Base-by-base conservation (phyloP, 2,329 filamentous ascomycete genomes). In the Neopestalotiopsis sp. region DNA sequence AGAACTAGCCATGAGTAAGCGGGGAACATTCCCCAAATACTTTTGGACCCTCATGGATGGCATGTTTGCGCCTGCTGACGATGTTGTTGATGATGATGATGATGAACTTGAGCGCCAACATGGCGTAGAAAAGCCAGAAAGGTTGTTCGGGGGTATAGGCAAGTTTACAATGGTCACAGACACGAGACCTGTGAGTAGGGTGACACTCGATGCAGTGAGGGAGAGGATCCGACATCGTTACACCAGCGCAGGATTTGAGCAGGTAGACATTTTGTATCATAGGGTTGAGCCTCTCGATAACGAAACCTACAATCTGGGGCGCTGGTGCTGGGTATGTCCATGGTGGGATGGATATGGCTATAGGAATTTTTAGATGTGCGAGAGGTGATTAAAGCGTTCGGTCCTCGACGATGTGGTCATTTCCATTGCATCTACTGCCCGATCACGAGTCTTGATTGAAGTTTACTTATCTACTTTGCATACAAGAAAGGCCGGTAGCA, bases 31-130 rank as follows among this genome's bases (percentile, higher is more conserved):
- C 40, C 59, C n/a, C 14, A 24, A 20, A 5, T 24, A 14, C 4
- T 62, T 42, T 17, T 42, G 40, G n/a, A 62, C 59, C n/a, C 59
- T 62, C 34, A 62, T 62, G 34, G 34, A 62, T 20, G 59, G 59
- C 6, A 10, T 13, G 24, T 28, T 28, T 28, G 24, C 3, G 24
- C 24, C 24, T 28, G 24, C 3, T 28, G 3, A 28, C 3, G 24
- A 0, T 10, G 10, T 24, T n/a, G 13, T 2, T n/a, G 9, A 12
- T 62, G 12, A 42, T 42, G 12, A 42, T 42, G 59, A 7, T 14
- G 20, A 62, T 28, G 12, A 10, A 38, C 20, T 42, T 4, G 13
- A 38, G 10, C 6, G 14, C n/a, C 14, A n/a, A 24, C 3, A 38
- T 40, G 30, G 14, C 13, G 32, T 13, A 34, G 59, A 62, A 34